A percentile compares a stretch with the other conserved stretches of the same genome.
phyloP scores from a whole-genome alignment of 2,329 filamentous ascomycete species.

The Endoconidiophora laricicola region DNA sequence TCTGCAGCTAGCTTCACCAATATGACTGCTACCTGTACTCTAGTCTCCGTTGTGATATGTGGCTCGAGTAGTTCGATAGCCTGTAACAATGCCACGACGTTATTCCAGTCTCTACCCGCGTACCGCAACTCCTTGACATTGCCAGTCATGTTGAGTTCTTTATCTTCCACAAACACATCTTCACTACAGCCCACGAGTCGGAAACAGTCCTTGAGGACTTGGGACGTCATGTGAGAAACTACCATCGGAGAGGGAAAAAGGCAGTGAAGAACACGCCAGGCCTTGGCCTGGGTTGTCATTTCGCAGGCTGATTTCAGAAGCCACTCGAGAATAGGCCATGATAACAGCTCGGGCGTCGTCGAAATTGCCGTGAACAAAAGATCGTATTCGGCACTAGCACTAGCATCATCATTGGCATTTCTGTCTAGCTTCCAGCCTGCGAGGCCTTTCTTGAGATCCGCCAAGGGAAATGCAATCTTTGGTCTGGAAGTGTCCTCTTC shows the following conservation, averaged over 20 bases:
- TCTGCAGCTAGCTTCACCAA: constrained; percentile 7
- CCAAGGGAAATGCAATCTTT: neutral
- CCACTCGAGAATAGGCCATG: constrained; percentile 52
- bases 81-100: constrained; percentile 1
- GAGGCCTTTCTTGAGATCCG: constrained; percentile 23
- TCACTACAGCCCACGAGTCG: constrained; percentile 6
- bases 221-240: neutral
- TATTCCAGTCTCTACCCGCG: neutral
- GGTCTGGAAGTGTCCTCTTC: neutral
- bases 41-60: neutral
- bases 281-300: neutral
- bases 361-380: neutral
- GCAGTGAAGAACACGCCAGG: constrained; percentile 2
- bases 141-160: constrained; percentile 1
- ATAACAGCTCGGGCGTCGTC: constrained; percentile 22
- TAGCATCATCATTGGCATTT: neutral
- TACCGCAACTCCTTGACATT: neutral
- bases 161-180: constrained; percentile 4
- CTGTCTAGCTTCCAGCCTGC: constrained; percentile 18
- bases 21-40: neutral
- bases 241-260: neutral
- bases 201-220: constrained; percentile 6
- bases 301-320: constrained; percentile 39
- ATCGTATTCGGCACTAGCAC: neutral
- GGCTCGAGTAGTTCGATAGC: neutral